Evolutionary conservation across 106 monocot species (phyloP), one percentile per base, ranked within the genome.

Genomic region (Dioscorea dumetorum): DNA sequence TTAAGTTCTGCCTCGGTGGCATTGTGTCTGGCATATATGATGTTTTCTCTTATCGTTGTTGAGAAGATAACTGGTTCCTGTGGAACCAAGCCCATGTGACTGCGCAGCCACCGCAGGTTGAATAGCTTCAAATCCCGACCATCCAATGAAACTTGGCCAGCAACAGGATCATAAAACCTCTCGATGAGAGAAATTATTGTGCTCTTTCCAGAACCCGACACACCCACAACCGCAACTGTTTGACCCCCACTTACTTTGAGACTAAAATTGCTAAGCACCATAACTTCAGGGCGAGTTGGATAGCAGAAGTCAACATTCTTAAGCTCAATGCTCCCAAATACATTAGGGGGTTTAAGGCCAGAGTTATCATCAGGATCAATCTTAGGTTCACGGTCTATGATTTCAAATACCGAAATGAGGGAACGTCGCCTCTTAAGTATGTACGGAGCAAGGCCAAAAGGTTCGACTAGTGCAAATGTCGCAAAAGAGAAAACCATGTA

Each of bases 141-240:
- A 70, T 93, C 99, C 68, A 99, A 62, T 57, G 87, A 69, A 66
- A 82, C 84, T 69, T 90, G 99, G 6, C 99, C 99, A 49, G 90
- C 72, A 12, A 83, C 79, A 4, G 99, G 99, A 72, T 99, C 99
- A 64, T 93, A 99, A 66, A 93, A 99, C 75, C 99, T 80, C 68
- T 99, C 99, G 12, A 99, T 90, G 48, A 93, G 67, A 60, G 90
- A 80, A 59, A 99, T 99, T 33, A 99, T 93, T 8, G 99, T 99
- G 87, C 99, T 99, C 69, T 99, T 99, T 54, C 99, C 99, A 21
- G 99, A 99, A 61, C 99, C 99, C 33, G 87, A 93, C 12, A 99
- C 93, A 50, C 99, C 99, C 7, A 99, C 99, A 18, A 99, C 93
- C 3, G 99, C 99, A 24, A 99, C 73, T 53, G 93, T 99, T 73